Evolutionary conservation across 78 protist genomes (phyloP).

Genomic region (Dictyostelium capitatum): DNA sequence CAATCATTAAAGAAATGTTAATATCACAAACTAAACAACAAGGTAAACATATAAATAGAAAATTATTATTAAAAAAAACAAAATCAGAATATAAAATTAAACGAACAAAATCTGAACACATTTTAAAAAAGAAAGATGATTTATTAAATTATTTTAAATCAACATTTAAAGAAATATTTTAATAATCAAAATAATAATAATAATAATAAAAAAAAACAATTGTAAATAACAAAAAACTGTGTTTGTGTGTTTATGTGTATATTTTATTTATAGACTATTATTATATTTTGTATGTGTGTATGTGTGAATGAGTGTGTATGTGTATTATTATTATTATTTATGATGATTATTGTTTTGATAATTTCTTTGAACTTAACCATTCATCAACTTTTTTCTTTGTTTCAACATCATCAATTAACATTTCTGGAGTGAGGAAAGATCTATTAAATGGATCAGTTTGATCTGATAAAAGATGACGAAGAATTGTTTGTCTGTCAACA

Average conservation of each 20-base stretch:
- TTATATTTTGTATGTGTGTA: not conserved
- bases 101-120: slow-evolving; percentile 1
- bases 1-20: not conserved
- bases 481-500: slow-evolving; percentile 76
- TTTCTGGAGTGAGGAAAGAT: slow-evolving; percentile 54
- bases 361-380: slow-evolving; percentile 32
- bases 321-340: not conserved
- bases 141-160: not conserved
- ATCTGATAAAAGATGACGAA: slow-evolving; percentile 73
- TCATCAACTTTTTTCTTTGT: slow-evolving; percentile 53
- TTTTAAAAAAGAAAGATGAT: slow-evolving; percentile 9
- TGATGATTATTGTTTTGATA: slow-evolving; percentile 18
- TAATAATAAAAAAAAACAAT: not conserved
- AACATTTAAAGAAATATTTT: slow-evolving; percentile 1
- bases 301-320: not conserved
- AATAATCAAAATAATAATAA: not conserved
- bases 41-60: not conserved
- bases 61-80: slow-evolving; percentile 8
- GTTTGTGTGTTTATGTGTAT: too few relatives aligned
- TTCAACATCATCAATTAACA: slow-evolving; percentile 62
- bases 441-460: slow-evolving; percentile 88
- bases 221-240: too few relatives aligned
- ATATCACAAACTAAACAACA: not conserved
- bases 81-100: not conserved
- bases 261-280: not conserved